Evolutionary conservation across 2,329 filamentous ascomycete species (phyloP).

Genomic region (Drechslerella coelobrocha): DNA sequence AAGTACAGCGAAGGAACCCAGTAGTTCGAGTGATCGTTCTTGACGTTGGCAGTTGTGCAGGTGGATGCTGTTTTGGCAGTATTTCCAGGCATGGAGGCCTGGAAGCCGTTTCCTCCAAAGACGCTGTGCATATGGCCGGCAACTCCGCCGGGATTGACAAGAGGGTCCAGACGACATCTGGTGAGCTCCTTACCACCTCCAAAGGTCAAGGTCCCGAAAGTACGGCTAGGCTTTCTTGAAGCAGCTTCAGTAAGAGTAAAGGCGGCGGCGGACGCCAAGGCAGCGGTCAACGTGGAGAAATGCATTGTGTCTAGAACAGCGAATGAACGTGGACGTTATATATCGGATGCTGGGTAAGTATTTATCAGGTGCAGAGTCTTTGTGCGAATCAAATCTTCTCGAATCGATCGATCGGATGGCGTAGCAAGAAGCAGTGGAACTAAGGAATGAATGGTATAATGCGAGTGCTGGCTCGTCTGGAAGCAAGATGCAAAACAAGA

Average conservation of each 20-base stretch:
- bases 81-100: slow-evolving; percentile 32
- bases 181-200: slow-evolving; percentile 43
- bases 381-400: not conserved
- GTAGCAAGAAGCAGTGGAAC: not conserved
- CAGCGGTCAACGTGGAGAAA: slow-evolving; percentile 11
- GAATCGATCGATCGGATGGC: not conserved
- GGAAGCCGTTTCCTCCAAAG: slow-evolving; percentile 68
- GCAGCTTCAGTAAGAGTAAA: slow-evolving; percentile 23
- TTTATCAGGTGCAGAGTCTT: slow-evolving; percentile 3
- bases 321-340: not conserved
- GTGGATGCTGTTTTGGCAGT: slow-evolving; percentile 56
- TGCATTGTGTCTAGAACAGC: slow-evolving; percentile 30
- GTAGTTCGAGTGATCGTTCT: slow-evolving; percentile 85
- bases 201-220: slow-evolving; percentile 40
- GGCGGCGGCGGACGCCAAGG: slow-evolving; percentile 15
- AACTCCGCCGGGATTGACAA: slow-evolving; percentile 69
- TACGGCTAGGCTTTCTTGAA: slow-evolving; percentile 34
- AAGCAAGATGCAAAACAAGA: not conserved
- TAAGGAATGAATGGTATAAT: slow-evolving; percentile 4
- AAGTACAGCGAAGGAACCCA: slow-evolving; percentile 82
- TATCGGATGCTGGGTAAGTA: slow-evolving; percentile 3
- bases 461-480: slow-evolving; percentile 44
- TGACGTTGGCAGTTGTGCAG: slow-evolving; percentile 82
- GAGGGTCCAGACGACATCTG: slow-evolving; percentile 71
- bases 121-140: slow-evolving; percentile 75